Conservation (phyloP, 495 filamentous ascomycete species). For the Aspergillus coremiiformis region DNA sequence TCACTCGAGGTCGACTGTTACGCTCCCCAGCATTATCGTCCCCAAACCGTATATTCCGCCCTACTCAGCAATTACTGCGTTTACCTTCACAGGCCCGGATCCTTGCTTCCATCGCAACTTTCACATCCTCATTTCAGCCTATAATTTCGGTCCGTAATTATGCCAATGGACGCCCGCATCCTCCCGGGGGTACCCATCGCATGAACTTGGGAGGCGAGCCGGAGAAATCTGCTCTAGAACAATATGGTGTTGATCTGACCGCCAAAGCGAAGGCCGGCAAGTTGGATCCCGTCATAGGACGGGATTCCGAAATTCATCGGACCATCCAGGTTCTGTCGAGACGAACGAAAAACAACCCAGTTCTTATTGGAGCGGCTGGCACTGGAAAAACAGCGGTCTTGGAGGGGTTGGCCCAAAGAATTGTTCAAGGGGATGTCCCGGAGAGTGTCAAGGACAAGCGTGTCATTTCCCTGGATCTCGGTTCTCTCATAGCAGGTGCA, state of each 20-base stretch:
- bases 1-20: constrained; percentile 27
- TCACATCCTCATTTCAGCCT: constrained; percentile 2
- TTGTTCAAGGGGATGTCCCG: constrained; percentile 86
- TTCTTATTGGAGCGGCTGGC: constrained; percentile 84
- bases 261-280: constrained; percentile 80
- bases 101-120: constrained; percentile 9
- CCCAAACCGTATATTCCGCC: constrained; percentile 15
- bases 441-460: constrained; percentile 94
- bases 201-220: constrained; percentile 78
- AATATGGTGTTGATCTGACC: constrained; percentile 88
- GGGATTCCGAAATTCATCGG: constrained; percentile 83
- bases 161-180: constrained; percentile 72
- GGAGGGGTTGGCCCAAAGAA: constrained; percentile 85
- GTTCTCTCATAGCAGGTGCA: constrained; percentile 87
- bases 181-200: constrained; percentile 83
- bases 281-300: constrained; percentile 90
- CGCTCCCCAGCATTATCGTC: constrained; percentile 19
- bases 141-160: constrained; percentile 46
- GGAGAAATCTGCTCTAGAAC: constrained; percentile 79
- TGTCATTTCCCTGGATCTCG: constrained; percentile 80
- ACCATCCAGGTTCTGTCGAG: constrained; percentile 91
- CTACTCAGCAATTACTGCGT: constrained; percentile 16
- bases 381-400: constrained; percentile 95
- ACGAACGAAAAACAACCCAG: constrained; percentile 94
- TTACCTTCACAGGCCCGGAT: constrained; percentile 14